Conservation (phyloP, 805 yeast species). For the Sporopachydermia lactativora region DNA sequence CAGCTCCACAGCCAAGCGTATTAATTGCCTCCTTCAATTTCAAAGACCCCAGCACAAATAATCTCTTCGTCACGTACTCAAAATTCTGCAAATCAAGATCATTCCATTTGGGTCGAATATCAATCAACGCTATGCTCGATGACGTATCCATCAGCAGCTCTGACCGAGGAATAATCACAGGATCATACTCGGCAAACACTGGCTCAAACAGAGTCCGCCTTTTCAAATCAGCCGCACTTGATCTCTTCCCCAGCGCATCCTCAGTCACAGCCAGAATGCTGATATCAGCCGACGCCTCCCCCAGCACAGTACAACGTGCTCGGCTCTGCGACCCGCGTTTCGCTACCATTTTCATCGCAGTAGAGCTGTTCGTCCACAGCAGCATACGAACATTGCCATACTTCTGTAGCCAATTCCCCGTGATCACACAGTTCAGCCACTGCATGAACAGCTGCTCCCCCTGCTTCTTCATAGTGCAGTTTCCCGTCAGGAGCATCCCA, state of each 20-base stretch:
- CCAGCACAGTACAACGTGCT: conserved; percentile 46
- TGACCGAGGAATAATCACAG: conserved; percentile 13
- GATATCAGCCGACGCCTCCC: conserved; percentile 45
- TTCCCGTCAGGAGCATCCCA: conserved; percentile 43
- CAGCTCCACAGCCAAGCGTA: conserved; percentile 73
- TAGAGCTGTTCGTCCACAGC: conserved; percentile 45
- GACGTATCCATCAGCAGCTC: conserved; percentile 6
- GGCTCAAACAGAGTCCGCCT: conserved; percentile 13
- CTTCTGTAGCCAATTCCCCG: conserved; percentile 60
- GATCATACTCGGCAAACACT: conserved; percentile 17
- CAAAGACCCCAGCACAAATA: conserved; percentile 34
- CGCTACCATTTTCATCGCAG: conserved; percentile 51
- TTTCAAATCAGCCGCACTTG: conserved; percentile 4
- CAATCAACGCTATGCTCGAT: conserved; percentile 39
- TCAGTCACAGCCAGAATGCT: background rate
- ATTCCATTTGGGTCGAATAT: conserved; percentile 33
- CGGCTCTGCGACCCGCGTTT: conserved; percentile 36
- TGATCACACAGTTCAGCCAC: conserved; percentile 54
- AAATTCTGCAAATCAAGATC: conserved; percentile 39
- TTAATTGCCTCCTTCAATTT: conserved; percentile 33
- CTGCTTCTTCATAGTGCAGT: conserved; percentile 33
- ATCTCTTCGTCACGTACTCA: conserved; percentile 52
- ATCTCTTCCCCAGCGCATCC: conserved; percentile 2
- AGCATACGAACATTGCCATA: conserved; percentile 68
- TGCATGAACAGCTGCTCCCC: conserved; percentile 65